Evolutionary conservation across 805 yeast genomes (phyloP), one percentile per base, ranked within the genome.

Genomic region (Nakazawaea wickerhamii): DNA sequence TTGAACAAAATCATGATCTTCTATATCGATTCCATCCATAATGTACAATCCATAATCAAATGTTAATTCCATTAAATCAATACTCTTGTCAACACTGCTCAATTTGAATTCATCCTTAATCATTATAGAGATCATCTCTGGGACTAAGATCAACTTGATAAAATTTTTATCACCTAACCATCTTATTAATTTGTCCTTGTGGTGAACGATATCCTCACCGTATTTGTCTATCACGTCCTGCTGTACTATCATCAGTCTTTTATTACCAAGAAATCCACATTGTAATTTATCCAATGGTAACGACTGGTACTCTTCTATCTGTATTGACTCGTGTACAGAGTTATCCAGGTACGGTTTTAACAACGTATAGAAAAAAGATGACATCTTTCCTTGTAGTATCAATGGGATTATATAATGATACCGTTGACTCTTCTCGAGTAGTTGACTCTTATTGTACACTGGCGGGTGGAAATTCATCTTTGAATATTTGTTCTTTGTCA

Each of bases 121-220:
- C 17, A 80, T 51, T 23, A 77, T 59, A 5, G 76, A 59, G 4
- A 79, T 66, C 5, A 83, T 55, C 50, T 83, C 90, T 21, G 83
- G 80, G 6, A 85, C 79, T 19, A 84, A 56, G 1, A 82, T 79
- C 51, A 75, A 78, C 14, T 73, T 66, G 3, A 72, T 59, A 53
- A 81, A 84, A 41, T 74, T 73, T 18, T 68, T 67, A 1, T 65
- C 50, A 2, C 84, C 75, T 86, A 88, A 82, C 64, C 79, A 83
- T 35, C 63, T 59, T 6, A 82, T 57, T 1, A 79, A 75, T 17
- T 63, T 59, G 49, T 75, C 75, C 2, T 48, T 59, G 40, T 50
- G 57, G 4, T 40, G 44, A 33, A 56, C 50, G 21, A n/a, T n/a
- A n/a, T n/a, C n/a, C n/a, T n/a, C n/a, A n/a, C n/a, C n/a, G n/a